Base-by-base conservation (phyloP, 2,329 filamentous ascomycete species). In the Huntiella bhutanensis region DNA sequence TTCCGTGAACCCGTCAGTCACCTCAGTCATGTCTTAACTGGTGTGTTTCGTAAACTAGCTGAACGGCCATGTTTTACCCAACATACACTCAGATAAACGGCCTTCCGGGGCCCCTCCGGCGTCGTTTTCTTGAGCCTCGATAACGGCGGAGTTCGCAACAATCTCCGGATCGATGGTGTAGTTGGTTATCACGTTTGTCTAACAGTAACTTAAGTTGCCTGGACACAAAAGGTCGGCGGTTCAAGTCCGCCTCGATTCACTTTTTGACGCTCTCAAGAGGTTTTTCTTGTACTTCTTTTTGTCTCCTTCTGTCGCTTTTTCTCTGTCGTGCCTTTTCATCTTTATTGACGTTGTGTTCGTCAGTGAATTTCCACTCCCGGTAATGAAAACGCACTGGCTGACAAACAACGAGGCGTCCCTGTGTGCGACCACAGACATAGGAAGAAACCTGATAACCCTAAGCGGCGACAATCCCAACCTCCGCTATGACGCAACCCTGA, bases 131-230 rank as follows among this genome's bases (percentile, higher is more conserved):
- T 40, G 38, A 15, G 38, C 8, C 38, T 10, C 5, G 8, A 36
- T n/a, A 15, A 39, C 12, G 1, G 33, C 22, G 22, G 7, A 28
- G 5, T 10, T 28, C 22, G 13, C 41, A 32, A 46, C 4, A 19
- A 32, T 17, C 19, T 12, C 4, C 38, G 47, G 41, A 43, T 45
- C 42, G 42, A 45, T 48, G 47, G 36, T 45, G 47, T 48, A 38
- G 41, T 43, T 48, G 41, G 46, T 48, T 48, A 48, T 48, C 46
- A 48, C 46, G 46, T 44, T 48, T 48, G 46, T 48, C 46, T 44
- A 48, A 43, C 34, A 43, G 8, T 39, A 15, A 38, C 34, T 28
- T 2, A 7, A 17, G 33, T 33, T 43, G 19, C 7, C 17, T 48
- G 33, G 40, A 43, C 46, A 48, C 41, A 48, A 48, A 48, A 48